These are phyloP conservation scores for Carex cristatella DNA, from an alignment of 176 grass and related monocot species.

Conservation along the genomic window DNA sequence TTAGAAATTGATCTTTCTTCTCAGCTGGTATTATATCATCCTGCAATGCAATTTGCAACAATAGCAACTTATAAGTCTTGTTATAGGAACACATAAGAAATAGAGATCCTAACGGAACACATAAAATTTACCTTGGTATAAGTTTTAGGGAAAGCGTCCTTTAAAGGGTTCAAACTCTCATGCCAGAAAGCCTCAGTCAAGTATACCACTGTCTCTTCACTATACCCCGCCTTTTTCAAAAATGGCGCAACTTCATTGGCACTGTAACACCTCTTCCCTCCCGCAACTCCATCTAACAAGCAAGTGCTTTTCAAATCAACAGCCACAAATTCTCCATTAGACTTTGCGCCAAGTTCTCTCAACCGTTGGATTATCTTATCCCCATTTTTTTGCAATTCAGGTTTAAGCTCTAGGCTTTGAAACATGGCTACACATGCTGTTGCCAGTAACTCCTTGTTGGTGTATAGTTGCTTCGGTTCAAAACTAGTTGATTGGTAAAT, in stretches of 20 bases:
- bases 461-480: constrained; percentile 1
- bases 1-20: constrained; percentile 17
- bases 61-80: neutral
- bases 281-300: neutral
- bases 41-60: constrained; percentile 14
- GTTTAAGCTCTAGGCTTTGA: constrained; percentile 17
- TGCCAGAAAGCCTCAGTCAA: constrained; percentile 28
- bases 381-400: neutral
- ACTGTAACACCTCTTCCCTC: constrained; percentile 7
- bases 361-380: constrained; percentile 7
- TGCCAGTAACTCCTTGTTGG: constrained; percentile 8
- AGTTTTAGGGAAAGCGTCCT: constrained; percentile 27
- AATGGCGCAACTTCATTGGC: constrained; percentile 8
- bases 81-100: neutral
- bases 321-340: neutral
- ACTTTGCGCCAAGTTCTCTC: neutral
- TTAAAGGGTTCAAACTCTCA: constrained; percentile 25
- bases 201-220: constrained; percentile 18
- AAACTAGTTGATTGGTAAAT: constrained; percentile 11
- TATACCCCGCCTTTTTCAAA: constrained; percentile 11
- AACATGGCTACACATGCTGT: constrained; percentile 26
- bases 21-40: constrained; percentile 38
- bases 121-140: constrained; percentile 30
- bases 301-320: neutral
- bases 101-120: neutral